A percentile compares a stretch with the other conserved stretches of the same genome.
Evolutionary conservation across 2,329 filamentous ascomycete species (phyloP).

Genomic region (Pseudopyricularia javanii): DNA sequence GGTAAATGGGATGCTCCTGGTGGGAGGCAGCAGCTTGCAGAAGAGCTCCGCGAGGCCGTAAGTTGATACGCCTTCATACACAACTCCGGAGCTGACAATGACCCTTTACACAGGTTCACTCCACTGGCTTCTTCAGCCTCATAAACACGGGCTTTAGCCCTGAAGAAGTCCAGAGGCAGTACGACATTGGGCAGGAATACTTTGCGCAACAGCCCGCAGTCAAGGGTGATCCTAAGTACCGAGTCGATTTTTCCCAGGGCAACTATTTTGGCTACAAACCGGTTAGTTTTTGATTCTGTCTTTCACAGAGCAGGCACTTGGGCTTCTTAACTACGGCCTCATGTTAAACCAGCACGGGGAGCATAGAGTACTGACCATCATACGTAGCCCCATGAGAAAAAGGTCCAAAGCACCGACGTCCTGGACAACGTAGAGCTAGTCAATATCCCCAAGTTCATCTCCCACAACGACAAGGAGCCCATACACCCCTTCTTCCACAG

Average conservation of each 20-base stretch:
- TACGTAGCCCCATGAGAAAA: too few species aligned
- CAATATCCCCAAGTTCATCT: constrained; percentile 50
- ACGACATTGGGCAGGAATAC: constrained; percentile 41
- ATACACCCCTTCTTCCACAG: constrained; percentile 33
- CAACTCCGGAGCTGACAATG: too few species aligned
- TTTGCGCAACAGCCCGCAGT: constrained; percentile 29
- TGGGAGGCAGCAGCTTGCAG: constrained; percentile 18
- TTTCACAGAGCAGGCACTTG: constrained; percentile 8
- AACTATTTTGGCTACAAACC: constrained; percentile 40
- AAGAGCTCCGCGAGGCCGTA: constrained; percentile 29
- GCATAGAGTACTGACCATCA: too few species aligned
- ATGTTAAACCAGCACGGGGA: too few species aligned
- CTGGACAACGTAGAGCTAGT: too few species aligned
- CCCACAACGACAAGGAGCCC: constrained; percentile 35
- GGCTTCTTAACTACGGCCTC: constrained; percentile 40
- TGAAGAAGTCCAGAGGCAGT: constrained; percentile 41
- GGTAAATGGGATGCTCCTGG: constrained; percentile 18
- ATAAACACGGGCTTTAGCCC: constrained; percentile 44
- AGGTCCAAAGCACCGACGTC: too few species aligned
- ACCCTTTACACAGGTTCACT: too few species aligned
- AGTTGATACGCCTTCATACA: too few species aligned
- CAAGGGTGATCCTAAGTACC: constrained; percentile 41
- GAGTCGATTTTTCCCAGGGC: constrained; percentile 26
- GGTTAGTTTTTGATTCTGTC: constrained; percentile 20
- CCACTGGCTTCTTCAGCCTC: constrained; percentile 41